Evolutionary conservation across 2,329 filamentous ascomycete genomes (phyloP).

Genomic region (Tetracladium maxilliforme): DNA sequence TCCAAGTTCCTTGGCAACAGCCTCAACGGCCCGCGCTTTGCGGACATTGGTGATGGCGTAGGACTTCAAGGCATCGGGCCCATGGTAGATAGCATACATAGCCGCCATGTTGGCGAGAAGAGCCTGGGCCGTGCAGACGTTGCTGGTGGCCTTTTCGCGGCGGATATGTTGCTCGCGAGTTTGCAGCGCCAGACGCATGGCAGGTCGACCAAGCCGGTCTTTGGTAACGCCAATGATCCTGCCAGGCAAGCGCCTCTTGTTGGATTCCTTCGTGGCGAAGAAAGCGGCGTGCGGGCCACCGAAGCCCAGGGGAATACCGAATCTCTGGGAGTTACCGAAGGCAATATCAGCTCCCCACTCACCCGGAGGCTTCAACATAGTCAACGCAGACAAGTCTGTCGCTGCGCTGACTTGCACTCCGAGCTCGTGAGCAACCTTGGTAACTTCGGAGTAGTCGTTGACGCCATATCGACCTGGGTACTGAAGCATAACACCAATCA

Average conservation of each 20-base stretch:
- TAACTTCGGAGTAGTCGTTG: conserved; percentile 58
- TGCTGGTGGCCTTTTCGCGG: conserved; percentile 92
- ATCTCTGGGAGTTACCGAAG: conserved; percentile 81
- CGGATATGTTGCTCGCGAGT: conserved; percentile 94
- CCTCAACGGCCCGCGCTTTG: conserved; percentile 54
- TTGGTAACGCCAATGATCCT: conserved; percentile 84
- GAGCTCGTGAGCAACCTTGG: conserved; percentile 61
- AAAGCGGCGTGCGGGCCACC: conserved; percentile 95
- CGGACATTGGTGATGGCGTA: conserved; percentile 70
- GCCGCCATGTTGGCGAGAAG: conserved; percentile 91
- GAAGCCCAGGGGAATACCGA: conserved; percentile 83
- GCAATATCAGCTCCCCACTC: conserved; percentile 94
- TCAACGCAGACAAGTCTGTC: conserved; percentile 79
- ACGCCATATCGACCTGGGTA: conserved; percentile 86
- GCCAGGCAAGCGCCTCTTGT: conserved; percentile 90
- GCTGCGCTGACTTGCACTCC: conserved; percentile 74
- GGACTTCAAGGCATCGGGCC: conserved; percentile 64
- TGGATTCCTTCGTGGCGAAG: conserved; percentile 80
- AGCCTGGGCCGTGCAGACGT: conserved; percentile 92
- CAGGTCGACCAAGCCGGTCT: conserved; percentile 69
- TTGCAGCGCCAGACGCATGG: conserved; percentile 74
- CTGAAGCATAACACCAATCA: conserved; percentile 86
- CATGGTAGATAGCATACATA: conserved; percentile 90
- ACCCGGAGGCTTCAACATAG: conserved; percentile 74
- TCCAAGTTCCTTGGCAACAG: conserved; percentile 45